A percentile compares a stretch with the other conserved stretches of the same genome.
phyloP scores from a whole-genome alignment of 1,284 basidiomycete species.

The Grifola frondosa region DNA sequence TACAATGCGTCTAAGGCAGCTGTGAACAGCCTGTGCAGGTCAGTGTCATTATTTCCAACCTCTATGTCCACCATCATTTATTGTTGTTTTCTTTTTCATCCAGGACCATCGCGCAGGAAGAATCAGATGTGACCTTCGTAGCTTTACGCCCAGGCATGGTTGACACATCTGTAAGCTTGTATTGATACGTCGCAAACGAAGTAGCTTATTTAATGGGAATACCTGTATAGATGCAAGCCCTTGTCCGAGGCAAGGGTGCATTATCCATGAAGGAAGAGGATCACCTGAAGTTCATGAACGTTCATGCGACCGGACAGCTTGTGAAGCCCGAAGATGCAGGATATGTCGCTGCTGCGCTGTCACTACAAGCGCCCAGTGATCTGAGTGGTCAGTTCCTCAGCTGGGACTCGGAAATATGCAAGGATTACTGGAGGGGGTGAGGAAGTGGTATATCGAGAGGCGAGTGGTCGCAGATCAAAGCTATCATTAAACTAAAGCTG shows the following conservation, averaged over 20 bases:
- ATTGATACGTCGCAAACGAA: too few relatives aligned
- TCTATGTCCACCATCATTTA: neutral
- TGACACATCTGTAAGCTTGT: slow-evolving; percentile 58
- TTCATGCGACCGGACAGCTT: slow-evolving; percentile 62
- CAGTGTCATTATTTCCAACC: slow-evolving; percentile 9
- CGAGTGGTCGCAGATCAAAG: slow-evolving; percentile 4
- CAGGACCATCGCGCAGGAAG: slow-evolving; percentile 83
- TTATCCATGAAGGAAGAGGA: slow-evolving; percentile 52
- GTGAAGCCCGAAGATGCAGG: slow-evolving; percentile 71
- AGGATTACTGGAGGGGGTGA: slow-evolving; percentile 40
- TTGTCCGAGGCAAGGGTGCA: slow-evolving; percentile 47
- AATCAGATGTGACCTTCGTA: slow-evolving; percentile 69
- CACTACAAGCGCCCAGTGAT: slow-evolving; percentile 52
- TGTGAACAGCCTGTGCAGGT: slow-evolving; percentile 81
- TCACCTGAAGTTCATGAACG: slow-evolving; percentile 57
- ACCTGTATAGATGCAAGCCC: slow-evolving; percentile 74
- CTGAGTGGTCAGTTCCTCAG: slow-evolving; percentile 75
- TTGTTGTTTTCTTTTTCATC: slow-evolving; percentile 4
- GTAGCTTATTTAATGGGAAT: too few relatives aligned
- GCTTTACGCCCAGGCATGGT: slow-evolving; percentile 86
- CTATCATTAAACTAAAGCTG: too few relatives aligned
- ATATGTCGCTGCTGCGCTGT: slow-evolving; percentile 71
- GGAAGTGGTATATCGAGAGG: neutral
- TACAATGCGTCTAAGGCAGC: slow-evolving; percentile 85
- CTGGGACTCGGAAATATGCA: slow-evolving; percentile 67